These are phyloP conservation scores for Combretum micranthum DNA, from an alignment of 345 rosid species.

Conservation along the genomic window DNA sequence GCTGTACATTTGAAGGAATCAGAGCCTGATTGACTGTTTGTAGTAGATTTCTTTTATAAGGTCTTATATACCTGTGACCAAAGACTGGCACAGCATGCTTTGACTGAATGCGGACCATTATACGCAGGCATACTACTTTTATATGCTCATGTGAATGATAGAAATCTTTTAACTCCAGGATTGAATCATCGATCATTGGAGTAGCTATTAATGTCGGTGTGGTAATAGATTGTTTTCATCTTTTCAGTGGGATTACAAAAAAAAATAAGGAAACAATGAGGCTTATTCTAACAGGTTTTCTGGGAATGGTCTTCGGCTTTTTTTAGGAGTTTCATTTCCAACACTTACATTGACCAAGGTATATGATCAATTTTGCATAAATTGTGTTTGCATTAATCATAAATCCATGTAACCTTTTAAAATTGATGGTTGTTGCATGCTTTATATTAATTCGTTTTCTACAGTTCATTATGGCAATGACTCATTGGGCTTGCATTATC, in stretches of 20 bases:
- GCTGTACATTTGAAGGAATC: slow-evolving; percentile 12
- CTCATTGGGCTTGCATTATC: not conserved
- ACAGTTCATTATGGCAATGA: not conserved
- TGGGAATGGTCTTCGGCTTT: slow-evolving; percentile 74
- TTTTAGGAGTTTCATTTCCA: slow-evolving; percentile 74
- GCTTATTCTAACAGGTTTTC: slow-evolving; percentile 57
- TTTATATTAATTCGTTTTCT: not conserved
- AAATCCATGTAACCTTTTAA: not conserved
- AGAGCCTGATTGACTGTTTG: slow-evolving; percentile 21
- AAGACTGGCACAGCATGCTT: slow-evolving; percentile 11
- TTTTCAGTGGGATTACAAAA: slow-evolving; percentile 35
- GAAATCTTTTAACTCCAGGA: no score
- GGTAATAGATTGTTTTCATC: no score
- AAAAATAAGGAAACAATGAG: slow-evolving; percentile 65
- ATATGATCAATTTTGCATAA: not conserved
- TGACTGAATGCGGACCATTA: slow-evolving; percentile 21
- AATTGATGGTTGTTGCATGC: slow-evolving; percentile 2
- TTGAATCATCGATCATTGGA: no score
- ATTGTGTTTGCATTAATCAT: no score
- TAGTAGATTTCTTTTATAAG: slow-evolving; percentile 9
- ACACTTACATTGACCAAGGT: slow-evolving; percentile 76
- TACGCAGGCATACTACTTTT: slow-evolving; percentile 26
- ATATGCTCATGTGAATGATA: no score
- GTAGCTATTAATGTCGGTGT: no score
- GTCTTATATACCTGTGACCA: slow-evolving; percentile 11